These are phyloP conservation scores for Elsinoe ampelina DNA, from an alignment of 2,329 filamentous ascomycete genomes.

Conservation along the genomic window DNA sequence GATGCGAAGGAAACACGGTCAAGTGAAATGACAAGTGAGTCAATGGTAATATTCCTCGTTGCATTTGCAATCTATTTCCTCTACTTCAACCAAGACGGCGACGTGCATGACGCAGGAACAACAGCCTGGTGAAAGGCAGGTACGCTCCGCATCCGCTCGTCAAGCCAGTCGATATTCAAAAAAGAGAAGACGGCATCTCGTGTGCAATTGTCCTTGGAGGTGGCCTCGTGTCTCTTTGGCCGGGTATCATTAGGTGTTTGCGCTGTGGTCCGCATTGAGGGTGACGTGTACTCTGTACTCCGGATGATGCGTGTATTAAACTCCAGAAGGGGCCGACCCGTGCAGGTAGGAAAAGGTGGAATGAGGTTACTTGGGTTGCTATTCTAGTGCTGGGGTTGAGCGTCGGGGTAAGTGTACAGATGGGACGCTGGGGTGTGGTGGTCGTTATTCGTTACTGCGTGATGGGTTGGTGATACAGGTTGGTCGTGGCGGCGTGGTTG, in stretches of 20 bases:
- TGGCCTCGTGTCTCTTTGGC: slow-evolving; percentile 5
- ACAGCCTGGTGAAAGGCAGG: neutral
- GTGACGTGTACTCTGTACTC: neutral
- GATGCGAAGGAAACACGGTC: neutral
- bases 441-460: slow-evolving; percentile 11
- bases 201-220: neutral
- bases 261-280: neutral
- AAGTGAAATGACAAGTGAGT: neutral
- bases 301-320: slow-evolving; percentile 4
- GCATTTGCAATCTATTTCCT: neutral
- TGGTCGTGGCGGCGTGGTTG: neutral
- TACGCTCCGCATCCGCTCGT: neutral
- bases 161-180: neutral
- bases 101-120: neutral
- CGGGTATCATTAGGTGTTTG: slow-evolving; percentile 5
- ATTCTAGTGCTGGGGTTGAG: neutral
- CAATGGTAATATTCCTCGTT: slow-evolving; percentile 8
- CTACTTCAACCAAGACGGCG: neutral
- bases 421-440: neutral
- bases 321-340: neutral
- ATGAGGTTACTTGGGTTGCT: neutral
- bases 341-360: neutral
- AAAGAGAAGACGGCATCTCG: neutral
- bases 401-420: slow-evolving; percentile 2
- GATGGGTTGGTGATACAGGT: neutral